phyloP scores from a whole-genome alignment of 441 rosid species.

The Rhodomyrtus psidioides region DNA sequence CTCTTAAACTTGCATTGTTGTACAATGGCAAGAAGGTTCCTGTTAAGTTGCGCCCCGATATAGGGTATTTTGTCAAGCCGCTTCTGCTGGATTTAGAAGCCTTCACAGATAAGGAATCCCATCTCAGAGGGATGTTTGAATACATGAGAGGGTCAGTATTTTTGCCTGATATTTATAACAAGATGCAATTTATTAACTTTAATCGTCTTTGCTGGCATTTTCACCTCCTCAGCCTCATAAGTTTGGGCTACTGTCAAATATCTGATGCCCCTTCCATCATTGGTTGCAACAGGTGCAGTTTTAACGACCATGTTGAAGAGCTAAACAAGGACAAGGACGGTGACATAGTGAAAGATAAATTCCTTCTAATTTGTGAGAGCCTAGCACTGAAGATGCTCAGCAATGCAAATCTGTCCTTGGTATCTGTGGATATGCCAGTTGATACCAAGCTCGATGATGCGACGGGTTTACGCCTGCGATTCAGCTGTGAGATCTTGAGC shows the following conservation, averaged over 20 bases:
- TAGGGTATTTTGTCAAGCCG: conserved; percentile 90
- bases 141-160: conserved; percentile 58
- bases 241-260: not conserved
- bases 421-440: conserved; percentile 77
- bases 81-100: conserved; percentile 50
- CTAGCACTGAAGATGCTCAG: conserved; percentile 72
- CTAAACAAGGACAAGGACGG: conserved; percentile 39
- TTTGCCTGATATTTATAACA: not conserved
- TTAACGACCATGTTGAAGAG: conserved; percentile 50
- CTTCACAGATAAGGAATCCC: conserved; percentile 53
- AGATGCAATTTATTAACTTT: not conserved
- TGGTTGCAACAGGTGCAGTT: conserved; percentile 49
- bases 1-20: conserved; percentile 55
- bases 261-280: not conserved
- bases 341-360: conserved; percentile 41
- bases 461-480: conserved; percentile 65
- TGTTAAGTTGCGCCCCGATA: conserved; percentile 85
- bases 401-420: conserved; percentile 70
- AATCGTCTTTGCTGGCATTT: not conserved
- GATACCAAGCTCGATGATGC: conserved; percentile 69
- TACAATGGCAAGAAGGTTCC: conserved; percentile 49
- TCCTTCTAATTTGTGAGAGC: conserved; percentile 58
- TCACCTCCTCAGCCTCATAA: not conserved
- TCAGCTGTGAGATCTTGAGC: conserved; percentile 82
- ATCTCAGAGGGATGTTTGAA: conserved; percentile 89